Base-by-base conservation (phyloP, 331 rosid species). In the Phaseolus coccineus region DNA sequence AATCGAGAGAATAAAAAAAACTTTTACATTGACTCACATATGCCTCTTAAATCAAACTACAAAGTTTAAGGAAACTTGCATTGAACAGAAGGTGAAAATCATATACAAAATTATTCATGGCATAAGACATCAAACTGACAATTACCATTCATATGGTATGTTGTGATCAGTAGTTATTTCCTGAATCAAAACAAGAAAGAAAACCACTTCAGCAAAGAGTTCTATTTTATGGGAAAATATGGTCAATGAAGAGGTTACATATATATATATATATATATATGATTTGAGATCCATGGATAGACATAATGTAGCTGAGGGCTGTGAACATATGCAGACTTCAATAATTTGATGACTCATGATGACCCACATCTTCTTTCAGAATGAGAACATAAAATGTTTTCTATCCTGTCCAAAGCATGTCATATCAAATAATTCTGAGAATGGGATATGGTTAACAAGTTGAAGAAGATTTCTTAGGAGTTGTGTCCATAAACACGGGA, bases 401-500 rank as follows among this genome's bases (percentile, higher is more conserved):
- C 5, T 79, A 68, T 59, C 74, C 16, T 77, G 74, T 77, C 48
- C 27, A 48, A 67, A 83, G 74, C 73, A 73, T 69, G 79, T 66
- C 84, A 80, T 75, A 67, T 80, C 87, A 79, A 80, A 84, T 70
- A 42, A 79, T 84, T 37, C 66, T 68, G 74, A 5, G 35, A 67
- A 24, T 24, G 55, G 72, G 55, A 52, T 62, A 27, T 39, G 66
- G 62, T 52, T 65, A 52, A 67, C 65, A 61, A 42, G 52, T 51
- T 83, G 63, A 25, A 68, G 55, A 79, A 58, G n/a, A 50, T 50
- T 9, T 69, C 56, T 69, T 70, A 40, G 16, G 15, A 47, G 66
- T 1, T 35, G 51, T 48, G 79, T 46, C 58, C 63, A 72, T 67
- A 78, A 73, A 65, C 80, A 66, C 22, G 83, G 83, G 71, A 39